A percentile compares a stretch with the other conserved stretches of the same genome.
phyloP scores from a whole-genome alignment of 306 rosid species.

The Canavalia gladiata region DNA sequence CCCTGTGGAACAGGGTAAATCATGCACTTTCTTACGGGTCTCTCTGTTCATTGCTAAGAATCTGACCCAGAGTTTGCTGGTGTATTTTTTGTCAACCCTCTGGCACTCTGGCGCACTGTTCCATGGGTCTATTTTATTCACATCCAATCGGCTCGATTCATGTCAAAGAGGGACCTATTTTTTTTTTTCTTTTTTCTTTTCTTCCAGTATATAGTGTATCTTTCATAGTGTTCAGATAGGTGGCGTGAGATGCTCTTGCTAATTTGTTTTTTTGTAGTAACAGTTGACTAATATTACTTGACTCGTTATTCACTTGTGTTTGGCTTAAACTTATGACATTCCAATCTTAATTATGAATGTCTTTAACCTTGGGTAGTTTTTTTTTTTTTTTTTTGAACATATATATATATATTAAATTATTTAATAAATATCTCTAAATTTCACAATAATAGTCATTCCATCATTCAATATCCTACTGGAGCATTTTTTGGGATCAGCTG shows the following conservation, averaged over 20 bases:
- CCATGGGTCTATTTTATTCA: too few relatives aligned
- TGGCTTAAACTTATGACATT: neutral
- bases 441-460: too few relatives aligned
- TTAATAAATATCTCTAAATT: neutral
- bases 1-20: neutral
- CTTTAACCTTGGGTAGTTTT: neutral
- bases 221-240: neutral
- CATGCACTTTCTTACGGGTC: too few relatives aligned
- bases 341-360: neutral
- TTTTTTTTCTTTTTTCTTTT: too few relatives aligned
- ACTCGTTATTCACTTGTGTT: neutral
- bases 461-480: neutral
- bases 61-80: too few relatives aligned
- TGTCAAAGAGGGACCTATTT: too few relatives aligned
- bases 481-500: neutral
- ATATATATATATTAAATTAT: neutral
- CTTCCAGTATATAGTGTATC: too few relatives aligned
- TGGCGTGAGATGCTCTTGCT: too few relatives aligned
- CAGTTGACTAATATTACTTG: neutral
- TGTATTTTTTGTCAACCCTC: too few relatives aligned
- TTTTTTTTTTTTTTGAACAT: neutral
- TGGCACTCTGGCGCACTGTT: too few relatives aligned
- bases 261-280: neutral
- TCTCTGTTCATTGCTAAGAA: too few relatives aligned
- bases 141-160: too few relatives aligned